Evolutionary conservation across 345 rosid genomes (phyloP).

Genomic region (Dimocarpus longan): DNA sequence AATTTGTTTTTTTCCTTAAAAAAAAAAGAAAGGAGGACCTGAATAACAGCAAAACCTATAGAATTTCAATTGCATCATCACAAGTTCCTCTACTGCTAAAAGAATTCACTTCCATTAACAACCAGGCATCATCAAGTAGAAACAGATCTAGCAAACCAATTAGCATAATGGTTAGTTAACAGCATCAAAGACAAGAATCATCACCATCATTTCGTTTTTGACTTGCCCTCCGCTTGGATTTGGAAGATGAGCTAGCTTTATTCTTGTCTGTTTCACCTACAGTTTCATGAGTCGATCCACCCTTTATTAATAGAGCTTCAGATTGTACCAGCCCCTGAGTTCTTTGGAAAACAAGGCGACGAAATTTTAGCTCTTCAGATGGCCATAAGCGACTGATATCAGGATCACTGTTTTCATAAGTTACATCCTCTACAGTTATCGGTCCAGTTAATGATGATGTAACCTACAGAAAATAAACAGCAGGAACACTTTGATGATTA

Average conservation of each 20-base stretch:
- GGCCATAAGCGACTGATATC: conserved; percentile 44
- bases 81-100: background rate
- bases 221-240: conserved; percentile 49
- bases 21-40: background rate
- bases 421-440: conserved; percentile 80
- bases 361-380: conserved; percentile 52
- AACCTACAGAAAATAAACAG: conserved; percentile 44
- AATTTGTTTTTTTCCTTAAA: background rate
- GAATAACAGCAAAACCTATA: background rate
- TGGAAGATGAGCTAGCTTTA: conserved; percentile 45
- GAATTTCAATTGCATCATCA: background rate
- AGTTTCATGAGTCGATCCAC: conserved; percentile 34
- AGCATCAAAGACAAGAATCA: conserved; percentile 10
- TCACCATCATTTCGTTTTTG: conserved; percentile 54
- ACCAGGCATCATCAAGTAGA: background rate
- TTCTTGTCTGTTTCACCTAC: conserved; percentile 37
- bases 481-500: background rate
- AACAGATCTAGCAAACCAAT: conserved; percentile 11
- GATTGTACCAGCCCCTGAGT: conserved; percentile 83
- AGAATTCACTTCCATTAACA: background rate
- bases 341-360: conserved; percentile 90
- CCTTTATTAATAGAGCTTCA: conserved; percentile 76
- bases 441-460: conserved; percentile 71
- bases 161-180: background rate
- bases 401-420: conserved; percentile 61